These are phyloP conservation scores for Huntiella omanensis DNA, from an alignment of 2,329 filamentous ascomycete genomes.

Conservation along the genomic window DNA sequence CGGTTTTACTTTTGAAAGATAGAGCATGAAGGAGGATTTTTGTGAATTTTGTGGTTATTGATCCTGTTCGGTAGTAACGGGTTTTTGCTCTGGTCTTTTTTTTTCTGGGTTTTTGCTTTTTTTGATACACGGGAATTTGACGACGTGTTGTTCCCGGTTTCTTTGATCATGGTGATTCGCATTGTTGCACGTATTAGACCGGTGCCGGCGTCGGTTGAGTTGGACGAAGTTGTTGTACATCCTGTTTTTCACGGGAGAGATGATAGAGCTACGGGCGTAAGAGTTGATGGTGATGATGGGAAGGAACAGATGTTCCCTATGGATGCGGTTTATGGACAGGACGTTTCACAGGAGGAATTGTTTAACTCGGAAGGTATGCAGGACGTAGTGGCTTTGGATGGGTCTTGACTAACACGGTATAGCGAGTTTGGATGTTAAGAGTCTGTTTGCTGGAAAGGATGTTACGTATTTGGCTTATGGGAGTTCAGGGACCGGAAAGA, in stretches of 20 bases:
- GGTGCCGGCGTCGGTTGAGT: slow-evolving; percentile 65
- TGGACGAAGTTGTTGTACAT: slow-evolving; percentile 70
- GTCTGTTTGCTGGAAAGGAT: slow-evolving; percentile 76
- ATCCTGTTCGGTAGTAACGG: too few species aligned
- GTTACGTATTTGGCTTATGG: slow-evolving; percentile 86
- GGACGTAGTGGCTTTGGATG: not conserved
- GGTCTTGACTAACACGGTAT: slow-evolving; percentile 6
- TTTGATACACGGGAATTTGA: not conserved
- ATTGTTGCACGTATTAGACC: slow-evolving; percentile 85
- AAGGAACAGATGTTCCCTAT: slow-evolving; percentile 92
- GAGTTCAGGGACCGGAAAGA: slow-evolving; percentile 85
- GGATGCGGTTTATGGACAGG: slow-evolving; percentile 74
- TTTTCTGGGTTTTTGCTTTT: slow-evolving; percentile 5
- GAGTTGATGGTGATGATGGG: slow-evolving; percentile 77
- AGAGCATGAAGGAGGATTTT: too few species aligned
- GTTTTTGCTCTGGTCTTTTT: slow-evolving; percentile 5
- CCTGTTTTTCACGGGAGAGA: slow-evolving; percentile 41
- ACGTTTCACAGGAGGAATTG: slow-evolving; percentile 64
- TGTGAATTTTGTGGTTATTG: too few species aligned
- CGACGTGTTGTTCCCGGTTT: not conserved
- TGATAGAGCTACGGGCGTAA: slow-evolving; percentile 60
- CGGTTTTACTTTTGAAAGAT: too few species aligned
- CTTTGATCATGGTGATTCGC: slow-evolving; percentile 42
- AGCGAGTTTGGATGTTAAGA: slow-evolving; percentile 82
- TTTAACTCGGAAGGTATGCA: slow-evolving; percentile 69